Conservation (phyloP, 257 asterid species). For the Solanum commersonii region DNA sequence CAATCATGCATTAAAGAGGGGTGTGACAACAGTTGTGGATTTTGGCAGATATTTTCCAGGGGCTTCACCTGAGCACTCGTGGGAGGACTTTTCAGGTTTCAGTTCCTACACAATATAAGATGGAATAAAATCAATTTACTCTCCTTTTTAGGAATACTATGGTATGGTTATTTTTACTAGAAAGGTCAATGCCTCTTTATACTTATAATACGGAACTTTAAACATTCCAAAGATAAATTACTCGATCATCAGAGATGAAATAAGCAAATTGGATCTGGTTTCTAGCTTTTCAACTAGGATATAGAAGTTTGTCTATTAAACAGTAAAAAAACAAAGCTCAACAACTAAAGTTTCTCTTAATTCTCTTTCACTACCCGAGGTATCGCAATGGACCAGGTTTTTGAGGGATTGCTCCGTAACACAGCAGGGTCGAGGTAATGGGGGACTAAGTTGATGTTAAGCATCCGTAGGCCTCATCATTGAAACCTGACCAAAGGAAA, state of each 20-base stretch:
- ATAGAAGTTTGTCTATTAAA: background rate
- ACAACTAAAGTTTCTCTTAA: background rate
- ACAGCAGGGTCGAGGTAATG: background rate
- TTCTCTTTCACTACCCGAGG: background rate
- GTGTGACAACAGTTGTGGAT: slow-evolving; percentile 90
- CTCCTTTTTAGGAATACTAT: background rate
- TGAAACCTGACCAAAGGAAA: background rate
- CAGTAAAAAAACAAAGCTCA: background rate
- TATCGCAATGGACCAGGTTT: background rate
- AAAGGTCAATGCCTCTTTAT: background rate
- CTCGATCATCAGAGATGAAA: background rate
- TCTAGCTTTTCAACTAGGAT: background rate
- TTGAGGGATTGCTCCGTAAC: background rate
- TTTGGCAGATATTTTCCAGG: slow-evolving; percentile 91
- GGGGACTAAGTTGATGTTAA: background rate
- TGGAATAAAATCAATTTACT: background rate
- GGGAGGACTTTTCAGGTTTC: slow-evolving; percentile 94
- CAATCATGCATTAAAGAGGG: slow-evolving; percentile 62
- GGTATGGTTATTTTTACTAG: background rate
- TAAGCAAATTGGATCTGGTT: background rate
- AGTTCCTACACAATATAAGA: background rate
- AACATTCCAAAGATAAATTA: background rate
- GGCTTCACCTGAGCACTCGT: slow-evolving; percentile 49
- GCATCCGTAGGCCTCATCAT: background rate
- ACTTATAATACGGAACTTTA: background rate